Percentiles rank a stretch among this genome's conserved stretches.
Evolutionary conservation across 2,329 filamentous ascomycete genomes (phyloP).

Genomic region (Colletotrichum spinosum): DNA sequence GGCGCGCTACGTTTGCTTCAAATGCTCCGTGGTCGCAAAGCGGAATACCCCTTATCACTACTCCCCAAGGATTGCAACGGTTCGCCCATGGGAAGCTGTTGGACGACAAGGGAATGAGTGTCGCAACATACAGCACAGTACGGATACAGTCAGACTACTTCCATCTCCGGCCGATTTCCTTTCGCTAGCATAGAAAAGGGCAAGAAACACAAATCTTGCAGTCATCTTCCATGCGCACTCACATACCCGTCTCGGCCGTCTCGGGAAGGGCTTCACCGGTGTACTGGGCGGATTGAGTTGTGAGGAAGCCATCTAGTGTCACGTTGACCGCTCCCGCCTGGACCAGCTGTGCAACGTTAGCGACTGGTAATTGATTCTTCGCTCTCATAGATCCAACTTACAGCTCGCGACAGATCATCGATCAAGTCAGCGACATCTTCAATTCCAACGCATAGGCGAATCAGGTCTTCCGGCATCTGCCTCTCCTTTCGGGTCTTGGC

Average conservation of each 20-base stretch:
- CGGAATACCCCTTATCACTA: too few relatives aligned
- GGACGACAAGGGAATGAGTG: too few relatives aligned
- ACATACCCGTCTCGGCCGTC: conserved; percentile 8
- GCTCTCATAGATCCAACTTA: conserved; percentile 62
- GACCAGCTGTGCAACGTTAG: conserved; percentile 72
- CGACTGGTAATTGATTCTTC: conserved; percentile 40
- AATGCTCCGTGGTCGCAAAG: too few relatives aligned
- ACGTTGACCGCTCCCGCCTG: conserved; percentile 94
- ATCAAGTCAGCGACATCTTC: conserved; percentile 93
- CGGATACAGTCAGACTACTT: too few relatives aligned
- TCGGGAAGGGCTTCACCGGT: background rate
- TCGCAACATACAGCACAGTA: too few relatives aligned
- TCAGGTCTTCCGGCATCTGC: conserved; percentile 96
- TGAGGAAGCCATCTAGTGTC: conserved; percentile 84
- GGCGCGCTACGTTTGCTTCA: too few relatives aligned
- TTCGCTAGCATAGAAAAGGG: background rate
- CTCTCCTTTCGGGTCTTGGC: conserved; percentile 90
- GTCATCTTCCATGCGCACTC: background rate
- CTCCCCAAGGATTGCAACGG: too few relatives aligned
- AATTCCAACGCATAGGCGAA: conserved; percentile 94
- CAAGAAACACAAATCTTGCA: background rate
- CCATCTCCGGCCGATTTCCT: too few relatives aligned
- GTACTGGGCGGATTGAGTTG: conserved; percentile 49
- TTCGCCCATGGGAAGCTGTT: too few relatives aligned
- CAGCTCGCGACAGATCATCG: conserved; percentile 90